phyloP scores from a whole-genome alignment of 495 filamentous ascomycete species.

The Penicillium pulvis region DNA sequence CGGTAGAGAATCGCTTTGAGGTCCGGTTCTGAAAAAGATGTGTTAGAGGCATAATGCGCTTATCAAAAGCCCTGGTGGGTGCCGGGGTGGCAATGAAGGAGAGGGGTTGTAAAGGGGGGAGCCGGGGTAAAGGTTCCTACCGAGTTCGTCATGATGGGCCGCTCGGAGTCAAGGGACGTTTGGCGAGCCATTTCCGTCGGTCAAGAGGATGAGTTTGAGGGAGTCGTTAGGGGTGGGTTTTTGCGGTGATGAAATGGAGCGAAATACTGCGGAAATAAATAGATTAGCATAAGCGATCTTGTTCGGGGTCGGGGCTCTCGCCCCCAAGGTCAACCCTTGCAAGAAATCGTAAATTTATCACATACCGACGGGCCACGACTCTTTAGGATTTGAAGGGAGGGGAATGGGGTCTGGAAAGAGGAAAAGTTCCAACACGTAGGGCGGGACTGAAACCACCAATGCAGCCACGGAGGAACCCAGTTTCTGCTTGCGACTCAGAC shows the following conservation, averaged over 20 bases:
- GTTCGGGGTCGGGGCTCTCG: not conserved
- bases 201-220: not conserved
- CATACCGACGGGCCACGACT: not conserved
- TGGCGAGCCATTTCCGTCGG: conserved; percentile 58
- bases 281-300: conserved; percentile 1
- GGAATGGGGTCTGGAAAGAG: conserved; percentile 7
- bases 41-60: conserved; percentile 8
- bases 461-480: conserved; percentile 16
- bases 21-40: conserved; percentile 54
- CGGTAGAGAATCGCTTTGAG: conserved; percentile 79
- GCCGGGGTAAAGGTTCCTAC: conserved; percentile 48
- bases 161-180: conserved; percentile 68
- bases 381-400: not conserved
- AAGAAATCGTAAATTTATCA: not conserved
- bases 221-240: not conserved
- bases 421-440: conserved; percentile 10
- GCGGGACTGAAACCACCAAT: conserved; percentile 22
- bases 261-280: not conserved
- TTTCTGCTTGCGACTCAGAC: conserved; percentile 14
- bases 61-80: not conserved
- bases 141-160: conserved; percentile 75
- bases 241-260: not conserved
- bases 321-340: not conserved
- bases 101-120: conserved; percentile 8
- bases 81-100: not conserved